phyloP scores from a whole-genome alignment of 2,329 filamentous ascomycete genomes.

The Epicoccum nigrum region DNA sequence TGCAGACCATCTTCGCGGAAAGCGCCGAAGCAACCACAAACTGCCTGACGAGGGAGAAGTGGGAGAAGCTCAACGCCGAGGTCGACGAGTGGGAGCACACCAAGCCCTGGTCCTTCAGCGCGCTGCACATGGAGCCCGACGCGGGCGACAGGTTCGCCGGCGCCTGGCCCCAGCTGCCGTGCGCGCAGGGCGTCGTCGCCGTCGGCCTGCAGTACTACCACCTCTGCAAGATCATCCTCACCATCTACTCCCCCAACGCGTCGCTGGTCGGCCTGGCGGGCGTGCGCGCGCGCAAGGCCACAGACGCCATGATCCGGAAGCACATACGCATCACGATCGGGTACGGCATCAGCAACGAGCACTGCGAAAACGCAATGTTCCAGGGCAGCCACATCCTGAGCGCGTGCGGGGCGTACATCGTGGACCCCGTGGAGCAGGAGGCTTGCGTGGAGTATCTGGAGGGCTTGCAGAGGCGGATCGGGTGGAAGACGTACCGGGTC shows the following conservation, averaged over 20 bases:
- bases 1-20: slow-evolving; percentile 37
- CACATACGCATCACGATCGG: slow-evolving; percentile 39
- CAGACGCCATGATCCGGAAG: slow-evolving; percentile 34
- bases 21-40: slow-evolving; percentile 21
- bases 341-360: slow-evolving; percentile 35
- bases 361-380: slow-evolving; percentile 40
- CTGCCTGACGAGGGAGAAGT: slow-evolving; percentile 32
- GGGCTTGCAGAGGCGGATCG: slow-evolving; percentile 30
- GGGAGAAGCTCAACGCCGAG: slow-evolving; percentile 36
- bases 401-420: slow-evolving; percentile 37
- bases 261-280: slow-evolving; percentile 36
- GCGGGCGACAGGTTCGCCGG: slow-evolving; percentile 33
- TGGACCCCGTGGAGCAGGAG: slow-evolving; percentile 32
- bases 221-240: slow-evolving; percentile 39
- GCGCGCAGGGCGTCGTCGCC: slow-evolving; percentile 33
- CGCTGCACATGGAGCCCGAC: slow-evolving; percentile 29
- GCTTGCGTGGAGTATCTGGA: slow-evolving; percentile 38
- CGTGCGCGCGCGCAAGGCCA: slow-evolving; percentile 32
- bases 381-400: slow-evolving; percentile 39
- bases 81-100: slow-evolving; percentile 41
- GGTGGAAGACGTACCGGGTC: slow-evolving; percentile 38
- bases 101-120: slow-evolving; percentile 39
- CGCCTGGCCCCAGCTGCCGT: slow-evolving; percentile 32
- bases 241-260: slow-evolving; percentile 38
- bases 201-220: slow-evolving; percentile 41